A percentile compares a stretch with the other conserved stretches of the same genome.
These are phyloP conservation scores for Aspergillus ruber DNA, from an alignment of 2,329 filamentous ascomycete genomes.

Conservation along the genomic window DNA sequence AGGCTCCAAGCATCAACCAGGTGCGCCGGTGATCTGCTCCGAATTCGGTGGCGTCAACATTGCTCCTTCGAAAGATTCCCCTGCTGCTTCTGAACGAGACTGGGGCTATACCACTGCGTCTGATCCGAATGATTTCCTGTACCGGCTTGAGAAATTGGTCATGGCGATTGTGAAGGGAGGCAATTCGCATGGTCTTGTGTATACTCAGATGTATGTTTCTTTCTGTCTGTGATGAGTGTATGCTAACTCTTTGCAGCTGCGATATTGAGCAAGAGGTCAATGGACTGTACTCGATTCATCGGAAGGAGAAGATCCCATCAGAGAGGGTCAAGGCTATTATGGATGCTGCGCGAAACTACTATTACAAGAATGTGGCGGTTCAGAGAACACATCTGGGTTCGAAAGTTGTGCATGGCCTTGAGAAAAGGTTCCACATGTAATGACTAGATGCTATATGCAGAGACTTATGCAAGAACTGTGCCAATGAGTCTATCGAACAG, in stretches of 20 bases:
- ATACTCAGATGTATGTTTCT: constrained; percentile 55
- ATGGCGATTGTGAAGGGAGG: constrained; percentile 53
- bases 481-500: too few relatives aligned
- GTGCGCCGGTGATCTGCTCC: constrained; percentile 58
- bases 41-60: constrained; percentile 67
- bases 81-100: constrained; percentile 41
- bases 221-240: background rate
- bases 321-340: constrained; percentile 53
- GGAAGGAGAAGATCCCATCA: constrained; percentile 55
- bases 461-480: too few relatives aligned
- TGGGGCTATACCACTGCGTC: constrained; percentile 65
- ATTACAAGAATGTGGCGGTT: constrained; percentile 29
- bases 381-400: background rate
- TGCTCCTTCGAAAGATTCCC: constrained; percentile 39
- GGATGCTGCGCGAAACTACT: constrained; percentile 45
- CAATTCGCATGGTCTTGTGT: constrained; percentile 57
- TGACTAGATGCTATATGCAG: too few relatives aligned
- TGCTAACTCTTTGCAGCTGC: constrained; percentile 20
- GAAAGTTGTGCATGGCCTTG: too few relatives aligned
- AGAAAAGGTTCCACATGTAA: too few relatives aligned
- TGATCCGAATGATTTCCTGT: constrained; percentile 54
- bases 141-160: constrained; percentile 53
- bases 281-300: constrained; percentile 58
- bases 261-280: constrained; percentile 65
- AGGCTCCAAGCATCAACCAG: constrained; percentile 47